phyloP scores from a whole-genome alignment of 2,329 filamentous ascomycete genomes.

The Claviceps capensis region DNA sequence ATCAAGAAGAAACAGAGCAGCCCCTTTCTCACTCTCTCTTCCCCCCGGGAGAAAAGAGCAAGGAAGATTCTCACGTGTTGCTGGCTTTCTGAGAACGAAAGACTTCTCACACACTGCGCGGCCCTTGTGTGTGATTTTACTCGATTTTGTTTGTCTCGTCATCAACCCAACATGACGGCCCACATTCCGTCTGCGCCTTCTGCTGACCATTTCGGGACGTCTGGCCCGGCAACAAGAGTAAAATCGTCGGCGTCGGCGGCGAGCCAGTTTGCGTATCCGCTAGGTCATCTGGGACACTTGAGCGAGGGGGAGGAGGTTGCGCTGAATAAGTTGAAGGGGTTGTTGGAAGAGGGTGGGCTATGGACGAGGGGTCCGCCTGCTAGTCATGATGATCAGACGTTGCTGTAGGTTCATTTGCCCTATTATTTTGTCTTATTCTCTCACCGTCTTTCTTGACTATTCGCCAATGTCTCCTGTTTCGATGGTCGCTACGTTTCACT shows the following conservation, averaged over 20 bases:
- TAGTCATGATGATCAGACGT: conserved; percentile 59
- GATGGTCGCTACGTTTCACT: too few relatives aligned
- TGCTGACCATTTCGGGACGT: conserved; percentile 5
- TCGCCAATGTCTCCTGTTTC: too few relatives aligned
- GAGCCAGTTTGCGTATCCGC: conserved; percentile 44
- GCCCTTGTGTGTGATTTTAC: not conserved
- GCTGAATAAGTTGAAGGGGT: conserved; percentile 56
- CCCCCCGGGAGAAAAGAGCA: not conserved
- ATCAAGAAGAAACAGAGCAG: too few relatives aligned
- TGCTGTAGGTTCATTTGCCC: conserved; percentile 41
- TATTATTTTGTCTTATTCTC: not conserved
- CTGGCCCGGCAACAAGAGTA: conserved; percentile 13
- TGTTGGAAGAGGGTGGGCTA: conserved; percentile 50
- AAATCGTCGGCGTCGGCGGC: conserved; percentile 16
- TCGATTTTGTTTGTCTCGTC: too few relatives aligned
- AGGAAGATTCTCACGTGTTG: not conserved
- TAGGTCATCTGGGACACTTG: conserved; percentile 71
- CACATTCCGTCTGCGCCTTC: conserved; percentile 9
- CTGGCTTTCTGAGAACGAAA: not conserved
- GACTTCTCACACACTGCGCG: too few relatives aligned
- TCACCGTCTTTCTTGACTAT: not conserved
- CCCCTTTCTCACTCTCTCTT: too few relatives aligned
- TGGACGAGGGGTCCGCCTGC: conserved; percentile 43
- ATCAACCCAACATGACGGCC: conserved; percentile 12
- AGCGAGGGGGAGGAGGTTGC: conserved; percentile 52